Evolutionary conservation across 192 early-diverging fungal species (phyloP).

Genomic region (Coemansia sp.): DNA sequence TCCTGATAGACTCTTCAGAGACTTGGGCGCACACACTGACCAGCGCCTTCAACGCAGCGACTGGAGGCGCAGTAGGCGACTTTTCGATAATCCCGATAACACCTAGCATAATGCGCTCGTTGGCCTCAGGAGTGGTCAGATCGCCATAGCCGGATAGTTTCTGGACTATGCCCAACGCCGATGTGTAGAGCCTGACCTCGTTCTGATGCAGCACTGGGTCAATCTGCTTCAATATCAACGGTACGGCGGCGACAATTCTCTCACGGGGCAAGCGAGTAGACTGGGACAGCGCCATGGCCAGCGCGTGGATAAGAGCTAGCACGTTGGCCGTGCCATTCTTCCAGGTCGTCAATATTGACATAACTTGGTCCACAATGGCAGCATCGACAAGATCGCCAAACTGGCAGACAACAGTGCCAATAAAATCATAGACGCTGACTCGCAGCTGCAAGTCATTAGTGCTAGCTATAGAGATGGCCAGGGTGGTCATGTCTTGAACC

Average conservation of each 20-base stretch:
- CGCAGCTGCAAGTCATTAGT: conserved; percentile 19
- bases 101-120: conserved; percentile 10
- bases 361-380: not conserved
- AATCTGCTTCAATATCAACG: conserved; percentile 7
- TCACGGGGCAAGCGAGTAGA: conserved; percentile 18
- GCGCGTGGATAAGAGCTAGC: conserved; percentile 12
- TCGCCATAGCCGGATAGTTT: conserved; percentile 27
- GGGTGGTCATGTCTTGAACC: conserved; percentile 15
- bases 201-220: conserved; percentile 14
- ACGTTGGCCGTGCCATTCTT: conserved; percentile 5
- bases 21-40: conserved; percentile 30
- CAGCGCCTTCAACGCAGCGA: conserved; percentile 29
- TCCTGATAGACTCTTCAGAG: conserved; percentile 1
- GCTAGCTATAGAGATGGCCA: not conserved
- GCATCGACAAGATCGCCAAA: conserved; percentile 28
- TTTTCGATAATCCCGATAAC: conserved; percentile 24
- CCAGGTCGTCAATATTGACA: conserved; percentile 13
- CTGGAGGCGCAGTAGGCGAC: conserved; percentile 30
- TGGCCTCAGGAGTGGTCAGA: not conserved
- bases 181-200: not conserved
- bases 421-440: conserved; percentile 16
- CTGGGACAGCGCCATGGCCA: conserved; percentile 12
- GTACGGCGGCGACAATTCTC: conserved; percentile 12
- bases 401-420: conserved; percentile 14
- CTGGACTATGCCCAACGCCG: conserved; percentile 23